Conservation (phyloP, 1,284 basidiomycete genomes). For the Entoloma clypeatum region DNA sequence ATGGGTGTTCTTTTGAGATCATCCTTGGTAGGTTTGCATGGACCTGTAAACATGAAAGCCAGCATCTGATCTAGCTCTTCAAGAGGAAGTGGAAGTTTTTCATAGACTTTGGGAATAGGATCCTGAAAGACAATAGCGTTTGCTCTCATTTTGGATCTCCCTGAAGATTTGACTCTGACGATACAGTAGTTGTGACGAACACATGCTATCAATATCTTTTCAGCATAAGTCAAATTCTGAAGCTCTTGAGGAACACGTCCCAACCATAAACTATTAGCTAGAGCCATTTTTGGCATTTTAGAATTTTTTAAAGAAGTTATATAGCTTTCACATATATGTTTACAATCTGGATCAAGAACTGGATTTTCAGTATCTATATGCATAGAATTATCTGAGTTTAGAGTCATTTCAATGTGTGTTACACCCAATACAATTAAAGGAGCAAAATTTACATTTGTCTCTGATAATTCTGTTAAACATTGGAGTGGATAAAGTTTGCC, state of each 20-base stretch:
- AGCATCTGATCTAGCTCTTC: slow-evolving; percentile 22
- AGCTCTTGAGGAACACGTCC: slow-evolving; percentile 24
- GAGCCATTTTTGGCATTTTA: slow-evolving; percentile 17
- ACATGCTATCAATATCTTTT: slow-evolving; percentile 23
- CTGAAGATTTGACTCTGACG: slow-evolving; percentile 22
- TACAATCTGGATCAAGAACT: slow-evolving; percentile 14
- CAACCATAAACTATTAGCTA: slow-evolving; percentile 28
- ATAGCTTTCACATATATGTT: slow-evolving; percentile 16
- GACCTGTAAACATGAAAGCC: slow-evolving; percentile 21
- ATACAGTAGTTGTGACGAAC: slow-evolving; percentile 21
- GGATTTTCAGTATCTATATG: slow-evolving; percentile 14
- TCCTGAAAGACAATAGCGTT: slow-evolving; percentile 24
- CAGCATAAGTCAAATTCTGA: slow-evolving; percentile 19
- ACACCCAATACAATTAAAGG: no score
- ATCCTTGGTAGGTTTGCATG: slow-evolving; percentile 19
- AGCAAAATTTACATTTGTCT: no score
- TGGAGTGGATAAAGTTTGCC: no score
- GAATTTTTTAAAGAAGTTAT: slow-evolving; percentile 11
- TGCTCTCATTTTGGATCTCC: slow-evolving; percentile 22
- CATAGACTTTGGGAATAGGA: slow-evolving; percentile 22
- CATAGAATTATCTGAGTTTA: no score
- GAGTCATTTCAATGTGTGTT: no score
- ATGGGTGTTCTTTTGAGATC: slow-evolving; percentile 26
- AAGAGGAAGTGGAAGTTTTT: slow-evolving; percentile 19
- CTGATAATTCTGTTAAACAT: no score